A percentile compares a stretch with the other conserved stretches of the same genome.
These are phyloP conservation scores for Begonia loranthoides DNA, from an alignment of 306 rosid genomes.

Conservation along the genomic window DNA sequence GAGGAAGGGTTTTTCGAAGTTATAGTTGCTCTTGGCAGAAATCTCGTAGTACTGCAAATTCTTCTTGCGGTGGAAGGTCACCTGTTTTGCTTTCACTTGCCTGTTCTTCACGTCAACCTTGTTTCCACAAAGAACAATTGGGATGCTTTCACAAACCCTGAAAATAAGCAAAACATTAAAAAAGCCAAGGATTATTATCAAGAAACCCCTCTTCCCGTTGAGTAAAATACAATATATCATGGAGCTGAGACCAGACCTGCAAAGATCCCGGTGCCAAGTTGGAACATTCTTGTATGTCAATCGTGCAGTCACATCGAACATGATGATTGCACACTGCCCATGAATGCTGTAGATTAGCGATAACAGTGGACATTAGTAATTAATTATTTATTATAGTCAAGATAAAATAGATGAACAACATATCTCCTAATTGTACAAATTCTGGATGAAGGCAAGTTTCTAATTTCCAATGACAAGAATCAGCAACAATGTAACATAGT, in stretches of 20 bases:
- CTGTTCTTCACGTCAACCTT: conserved; percentile 86
- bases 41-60: conserved; percentile 73
- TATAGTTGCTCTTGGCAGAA: conserved; percentile 78
- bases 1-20: conserved; percentile 40
- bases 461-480: too few relatives aligned
- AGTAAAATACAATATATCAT: too few relatives aligned
- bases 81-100: conserved; percentile 83
- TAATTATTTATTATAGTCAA: too few relatives aligned
- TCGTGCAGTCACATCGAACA: conserved; percentile 73
- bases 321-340: conserved; percentile 70
- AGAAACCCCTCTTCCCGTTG: too few relatives aligned
- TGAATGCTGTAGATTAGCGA: conserved; percentile 63
- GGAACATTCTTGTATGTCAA: conserved; percentile 71
- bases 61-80: conserved; percentile 76
- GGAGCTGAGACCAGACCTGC: too few relatives aligned
- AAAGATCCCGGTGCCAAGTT: conserved; percentile 76
- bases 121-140: conserved; percentile 74
- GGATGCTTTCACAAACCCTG: conserved; percentile 80
- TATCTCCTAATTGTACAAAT: too few relatives aligned
- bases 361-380: too few relatives aligned
- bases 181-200: too few relatives aligned
- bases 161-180: conserved; percentile 3
- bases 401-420: too few relatives aligned
- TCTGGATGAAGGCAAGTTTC: too few relatives aligned
- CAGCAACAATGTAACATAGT: too few relatives aligned